Percentiles rank a stretch among this genome's conserved stretches.
These are phyloP conservation scores for Exophiala sp. DNA, from an alignment of 2,329 filamentous ascomycete genomes.

Conservation along the genomic window DNA sequence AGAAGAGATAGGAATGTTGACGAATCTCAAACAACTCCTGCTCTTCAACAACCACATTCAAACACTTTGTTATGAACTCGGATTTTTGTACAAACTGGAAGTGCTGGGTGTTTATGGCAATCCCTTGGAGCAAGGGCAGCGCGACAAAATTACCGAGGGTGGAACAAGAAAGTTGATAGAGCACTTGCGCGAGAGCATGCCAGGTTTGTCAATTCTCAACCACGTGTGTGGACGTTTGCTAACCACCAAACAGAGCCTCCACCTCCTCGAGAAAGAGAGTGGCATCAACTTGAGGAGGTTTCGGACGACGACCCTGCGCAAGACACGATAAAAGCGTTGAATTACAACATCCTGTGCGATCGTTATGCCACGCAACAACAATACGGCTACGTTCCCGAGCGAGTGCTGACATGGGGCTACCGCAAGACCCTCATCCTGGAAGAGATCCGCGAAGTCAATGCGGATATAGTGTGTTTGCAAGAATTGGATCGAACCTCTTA, in stretches of 20 bases:
- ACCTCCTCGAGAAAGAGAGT: constrained; percentile 71
- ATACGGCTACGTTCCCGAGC: constrained; percentile 86
- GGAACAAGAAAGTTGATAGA: constrained; percentile 83
- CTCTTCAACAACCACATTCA: constrained; percentile 84
- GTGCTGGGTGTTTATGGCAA: constrained; percentile 91
- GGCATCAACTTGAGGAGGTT: constrained; percentile 67
- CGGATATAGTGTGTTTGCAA: constrained; percentile 89
- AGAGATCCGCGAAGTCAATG: constrained; percentile 73
- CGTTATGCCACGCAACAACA: constrained; percentile 80
- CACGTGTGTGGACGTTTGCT: constrained; percentile 23
- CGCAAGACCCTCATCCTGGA: constrained; percentile 77
- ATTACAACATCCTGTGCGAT: constrained; percentile 95
- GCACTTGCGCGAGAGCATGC: constrained; percentile 77
- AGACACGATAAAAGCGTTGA: constrained; percentile 77
- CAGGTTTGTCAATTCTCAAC: constrained; percentile 58
- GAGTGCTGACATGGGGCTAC: constrained; percentile 81
- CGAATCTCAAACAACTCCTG: constrained; percentile 78
- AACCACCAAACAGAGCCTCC: constrained; percentile 59
- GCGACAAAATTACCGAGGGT: constrained; percentile 78
- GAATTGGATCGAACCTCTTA: constrained; percentile 91
- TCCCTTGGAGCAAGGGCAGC: constrained; percentile 70
- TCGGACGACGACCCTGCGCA: constrained; percentile 48
- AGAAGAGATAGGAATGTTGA: constrained; percentile 93
- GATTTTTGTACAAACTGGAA: constrained; percentile 82
- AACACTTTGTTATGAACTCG: constrained; percentile 78